Conservation (phyloP, 768 basidiomycete genomes). For the Podaxis sp. region DNA sequence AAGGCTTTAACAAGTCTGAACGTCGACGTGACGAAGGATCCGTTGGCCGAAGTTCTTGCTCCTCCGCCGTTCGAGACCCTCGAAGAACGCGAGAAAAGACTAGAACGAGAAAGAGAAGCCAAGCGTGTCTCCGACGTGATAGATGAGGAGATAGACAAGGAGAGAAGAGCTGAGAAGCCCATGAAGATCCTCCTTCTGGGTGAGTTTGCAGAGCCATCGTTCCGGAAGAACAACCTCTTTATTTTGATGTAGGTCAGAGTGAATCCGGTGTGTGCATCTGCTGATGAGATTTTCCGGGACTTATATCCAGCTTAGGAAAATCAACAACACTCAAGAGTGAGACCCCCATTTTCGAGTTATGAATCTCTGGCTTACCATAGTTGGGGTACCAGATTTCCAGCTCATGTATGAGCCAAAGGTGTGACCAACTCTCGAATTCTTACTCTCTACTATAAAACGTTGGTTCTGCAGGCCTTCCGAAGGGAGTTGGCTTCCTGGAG, state of each 20-base stretch:
- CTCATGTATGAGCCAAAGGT: slow-evolving; percentile 64
- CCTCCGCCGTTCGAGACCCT: slow-evolving; percentile 55
- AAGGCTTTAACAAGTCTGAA: background rate
- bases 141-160: slow-evolving; percentile 58
- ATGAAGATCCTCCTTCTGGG: slow-evolving; percentile 64
- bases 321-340: slow-evolving; percentile 12
- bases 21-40: slow-evolving; percentile 34
- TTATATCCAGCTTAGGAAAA: slow-evolving; percentile 3
- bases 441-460: background rate
- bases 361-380: background rate
- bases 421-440: slow-evolving; percentile 12
- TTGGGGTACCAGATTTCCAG: slow-evolving; percentile 49
- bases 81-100: slow-evolving; percentile 42
- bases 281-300: background rate
- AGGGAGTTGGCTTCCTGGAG: slow-evolving; percentile 66
- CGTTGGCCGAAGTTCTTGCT: slow-evolving; percentile 44
- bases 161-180: slow-evolving; percentile 47
- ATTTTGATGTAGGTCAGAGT: slow-evolving; percentile 57
- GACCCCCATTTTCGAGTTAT: background rate
- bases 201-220: slow-evolving; percentile 28
- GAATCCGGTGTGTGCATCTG: slow-evolving; percentile 61
- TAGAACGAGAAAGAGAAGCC: slow-evolving; percentile 50
- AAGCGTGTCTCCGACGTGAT: slow-evolving; percentile 61
- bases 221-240: background rate
- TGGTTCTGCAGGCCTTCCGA: slow-evolving; percentile 44